A percentile compares a stretch with the other conserved stretches of the same genome.
Conservation (phyloP, 805 yeast species). For the Jamesozyma gamospora region DNA sequence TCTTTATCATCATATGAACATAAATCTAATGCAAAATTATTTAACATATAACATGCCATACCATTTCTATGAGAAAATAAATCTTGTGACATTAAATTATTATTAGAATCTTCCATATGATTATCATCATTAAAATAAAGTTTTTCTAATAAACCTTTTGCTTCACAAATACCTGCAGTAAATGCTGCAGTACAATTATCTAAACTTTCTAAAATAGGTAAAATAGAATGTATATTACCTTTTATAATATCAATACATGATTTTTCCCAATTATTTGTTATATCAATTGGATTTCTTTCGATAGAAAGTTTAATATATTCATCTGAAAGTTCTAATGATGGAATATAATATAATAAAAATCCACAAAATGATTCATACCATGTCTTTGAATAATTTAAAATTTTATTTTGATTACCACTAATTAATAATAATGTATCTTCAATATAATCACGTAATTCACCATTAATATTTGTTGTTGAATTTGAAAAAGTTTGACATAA, state of each 20-base stretch:
- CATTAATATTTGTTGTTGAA: conserved; percentile 16
- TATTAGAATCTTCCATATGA: conserved; percentile 13
- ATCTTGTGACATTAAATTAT: conserved; percentile 12
- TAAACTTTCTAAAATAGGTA: conserved; percentile 48
- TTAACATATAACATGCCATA: conserved; percentile 35
- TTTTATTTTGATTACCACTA: conserved; percentile 35
- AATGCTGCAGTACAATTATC: conserved; percentile 58
- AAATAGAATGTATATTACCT: conserved; percentile 45
- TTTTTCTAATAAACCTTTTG: conserved; percentile 46
- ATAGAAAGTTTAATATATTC: conserved; percentile 35
- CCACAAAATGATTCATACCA: conserved; percentile 65
- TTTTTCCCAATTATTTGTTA: conserved; percentile 41
- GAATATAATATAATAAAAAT: conserved; percentile 52
- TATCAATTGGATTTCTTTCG: conserved; percentile 29
- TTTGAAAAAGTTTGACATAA: conserved; percentile 18
- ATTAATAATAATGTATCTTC: conserved; percentile 28
- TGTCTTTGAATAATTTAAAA: conserved; percentile 39
- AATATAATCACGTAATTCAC: conserved; percentile 23
- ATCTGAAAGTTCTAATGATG: conserved; percentile 33
- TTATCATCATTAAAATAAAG: conserved; percentile 20
- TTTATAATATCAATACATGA: conserved; percentile 47
- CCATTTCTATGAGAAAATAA: conserved; percentile 30
- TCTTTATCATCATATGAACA: conserved; percentile 31
- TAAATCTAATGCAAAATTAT: conserved; percentile 24
- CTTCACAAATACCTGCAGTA: conserved; percentile 50